These are phyloP conservation scores for Triglochin maritima DNA, from an alignment of 106 monocot species.

Conservation along the genomic window DNA sequence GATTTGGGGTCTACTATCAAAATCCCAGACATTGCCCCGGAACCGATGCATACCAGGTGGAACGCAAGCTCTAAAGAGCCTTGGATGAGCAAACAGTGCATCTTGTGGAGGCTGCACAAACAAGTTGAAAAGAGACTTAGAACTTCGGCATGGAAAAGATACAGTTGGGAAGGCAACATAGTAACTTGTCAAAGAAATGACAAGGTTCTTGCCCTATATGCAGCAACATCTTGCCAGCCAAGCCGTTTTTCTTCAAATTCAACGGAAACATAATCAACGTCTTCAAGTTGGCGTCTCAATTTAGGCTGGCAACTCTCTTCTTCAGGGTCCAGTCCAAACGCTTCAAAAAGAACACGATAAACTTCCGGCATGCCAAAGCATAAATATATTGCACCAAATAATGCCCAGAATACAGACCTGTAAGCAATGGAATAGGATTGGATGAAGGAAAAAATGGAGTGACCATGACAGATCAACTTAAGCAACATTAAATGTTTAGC, in stretches of 20 bases:
- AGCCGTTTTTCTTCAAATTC: constrained; percentile 83
- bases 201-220: constrained; percentile 46
- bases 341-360: constrained; percentile 93
- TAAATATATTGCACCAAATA: constrained; percentile 95
- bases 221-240: constrained; percentile 85
- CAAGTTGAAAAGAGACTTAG: neutral
- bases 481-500: neutral
- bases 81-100: constrained; percentile 90
- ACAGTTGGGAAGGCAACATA: neutral
- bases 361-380: constrained; percentile 99
- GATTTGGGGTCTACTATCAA: constrained; percentile 69
- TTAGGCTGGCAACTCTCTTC: constrained; percentile 88
- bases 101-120: constrained; percentile 82
- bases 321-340: constrained; percentile 94
- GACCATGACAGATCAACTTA: neutral
- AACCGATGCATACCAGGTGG: constrained; percentile 99
- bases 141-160: neutral
- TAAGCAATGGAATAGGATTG: constrained; percentile 2
- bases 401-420: constrained; percentile 92
- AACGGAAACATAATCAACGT: constrained; percentile 89
- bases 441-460: neutral
- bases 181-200: neutral
- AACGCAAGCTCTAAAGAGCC: constrained; percentile 93
- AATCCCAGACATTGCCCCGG: constrained; percentile 93
- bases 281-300: constrained; percentile 80